These are phyloP conservation scores for Noccaea bulbosa DNA, from an alignment of 345 rosid genomes.

Conservation along the genomic window DNA sequence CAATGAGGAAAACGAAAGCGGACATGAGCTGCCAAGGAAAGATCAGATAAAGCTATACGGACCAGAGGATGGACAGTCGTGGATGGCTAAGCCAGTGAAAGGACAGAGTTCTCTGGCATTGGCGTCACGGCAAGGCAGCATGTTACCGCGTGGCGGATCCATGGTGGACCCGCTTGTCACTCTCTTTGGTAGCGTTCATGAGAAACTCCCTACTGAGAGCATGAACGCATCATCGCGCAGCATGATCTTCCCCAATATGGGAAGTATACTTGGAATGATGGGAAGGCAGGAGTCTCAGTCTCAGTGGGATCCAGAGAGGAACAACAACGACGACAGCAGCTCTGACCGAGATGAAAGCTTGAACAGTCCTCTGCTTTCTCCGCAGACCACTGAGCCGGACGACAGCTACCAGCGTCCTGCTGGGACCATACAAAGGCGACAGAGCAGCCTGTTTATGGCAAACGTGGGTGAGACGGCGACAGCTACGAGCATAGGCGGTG, in stretches of 20 bases:
- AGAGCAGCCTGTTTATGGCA: conserved; percentile 59
- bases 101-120: conserved; percentile 72
- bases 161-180: conserved; percentile 84
- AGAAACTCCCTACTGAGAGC: conserved; percentile 61
- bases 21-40: conserved; percentile 43
- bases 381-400: conserved; percentile 62
- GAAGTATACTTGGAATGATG: conserved; percentile 67
- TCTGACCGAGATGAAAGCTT: conserved; percentile 67
- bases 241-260: conserved; percentile 76
- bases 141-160: conserved; percentile 54
- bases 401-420: conserved; percentile 53
- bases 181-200: conserved; percentile 83
- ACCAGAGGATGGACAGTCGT: conserved; percentile 74
- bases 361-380: conserved; percentile 78
- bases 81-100: conserved; percentile 80
- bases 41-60: conserved; percentile 61
- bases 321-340: conserved; percentile 50
- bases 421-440: conserved; percentile 58
- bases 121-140: conserved; percentile 72
- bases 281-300: conserved; percentile 54
- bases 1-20: conserved; percentile 53
- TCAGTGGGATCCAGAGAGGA: conserved; percentile 79
- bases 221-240: conserved; percentile 49
- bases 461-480: conserved; percentile 63
- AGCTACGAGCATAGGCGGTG: conserved; percentile 81